Percentiles rank a stretch among this genome's conserved stretches.
phyloP scores from a whole-genome alignment of 2,329 filamentous ascomycete species.

The Calycina marina region DNA sequence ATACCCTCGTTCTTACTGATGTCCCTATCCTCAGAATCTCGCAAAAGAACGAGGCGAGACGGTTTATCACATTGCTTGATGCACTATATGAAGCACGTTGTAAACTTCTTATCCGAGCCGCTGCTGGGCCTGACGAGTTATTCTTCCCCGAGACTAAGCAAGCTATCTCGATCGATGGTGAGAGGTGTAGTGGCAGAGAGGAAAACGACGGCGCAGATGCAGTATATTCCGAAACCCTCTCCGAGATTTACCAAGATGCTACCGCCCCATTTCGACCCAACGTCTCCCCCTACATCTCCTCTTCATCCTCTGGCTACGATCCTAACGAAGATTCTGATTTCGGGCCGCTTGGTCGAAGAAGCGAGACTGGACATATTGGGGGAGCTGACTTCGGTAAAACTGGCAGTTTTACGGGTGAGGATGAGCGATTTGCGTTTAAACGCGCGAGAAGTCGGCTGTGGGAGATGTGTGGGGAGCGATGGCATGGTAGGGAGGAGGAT shows the following conservation, averaged over 20 bases:
- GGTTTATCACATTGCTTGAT: constrained; percentile 69
- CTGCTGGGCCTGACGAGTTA: constrained; percentile 53
- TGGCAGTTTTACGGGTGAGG: constrained; percentile 60
- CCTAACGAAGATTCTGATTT: constrained; percentile 44
- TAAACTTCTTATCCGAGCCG: constrained; percentile 56
- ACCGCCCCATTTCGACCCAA: constrained; percentile 69
- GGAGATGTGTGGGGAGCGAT: constrained; percentile 63
- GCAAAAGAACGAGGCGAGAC: constrained; percentile 67
- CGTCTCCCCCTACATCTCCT: constrained; percentile 46
- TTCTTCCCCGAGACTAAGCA: constrained; percentile 53
- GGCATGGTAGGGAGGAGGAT: constrained; percentile 48
- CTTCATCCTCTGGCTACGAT: constrained; percentile 33
- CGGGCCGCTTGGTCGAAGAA: constrained; percentile 22
- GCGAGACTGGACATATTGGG: constrained; percentile 25
- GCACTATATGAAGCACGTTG: constrained; percentile 72
- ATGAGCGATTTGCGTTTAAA: constrained; percentile 71
- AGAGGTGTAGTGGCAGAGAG: constrained; percentile 4
- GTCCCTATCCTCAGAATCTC: constrained; percentile 52
- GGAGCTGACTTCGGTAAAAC: constrained; percentile 49
- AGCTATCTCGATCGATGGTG: constrained; percentile 5
- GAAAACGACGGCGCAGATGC: constrained; percentile 30
- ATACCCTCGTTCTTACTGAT: constrained; percentile 60
- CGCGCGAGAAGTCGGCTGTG: constrained; percentile 63
- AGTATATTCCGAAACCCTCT: constrained; percentile 48
- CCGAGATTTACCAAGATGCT: constrained; percentile 67